A percentile compares a stretch with the other conserved stretches of the same genome.
Evolutionary conservation across 768 basidiomycete genomes (phyloP).

Genomic region (Tephrocybe sp.): DNA sequence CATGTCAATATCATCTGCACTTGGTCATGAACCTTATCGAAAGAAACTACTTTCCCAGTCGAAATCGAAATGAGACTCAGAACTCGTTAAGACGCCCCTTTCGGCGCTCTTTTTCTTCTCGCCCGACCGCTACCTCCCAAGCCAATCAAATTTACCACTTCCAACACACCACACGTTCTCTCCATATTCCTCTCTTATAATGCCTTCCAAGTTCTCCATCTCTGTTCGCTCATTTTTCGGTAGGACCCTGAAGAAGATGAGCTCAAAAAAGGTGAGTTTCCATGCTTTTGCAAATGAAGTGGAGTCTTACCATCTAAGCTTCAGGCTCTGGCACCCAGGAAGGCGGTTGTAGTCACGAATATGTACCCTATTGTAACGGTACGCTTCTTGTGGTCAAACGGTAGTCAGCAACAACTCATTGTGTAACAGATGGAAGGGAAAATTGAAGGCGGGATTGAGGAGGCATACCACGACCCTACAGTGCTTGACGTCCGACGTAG

Average conservation of each 20-base stretch:
- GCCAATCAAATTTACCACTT: background rate
- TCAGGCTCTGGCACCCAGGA: background rate
- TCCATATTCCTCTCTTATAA: background rate
- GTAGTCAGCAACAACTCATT: background rate
- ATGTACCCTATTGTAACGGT: background rate
- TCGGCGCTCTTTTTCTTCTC: background rate
- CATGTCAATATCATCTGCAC: too few relatives aligned
- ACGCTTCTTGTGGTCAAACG: background rate
- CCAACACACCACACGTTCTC: background rate
- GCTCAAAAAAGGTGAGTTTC: background rate
- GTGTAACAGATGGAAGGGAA: background rate
- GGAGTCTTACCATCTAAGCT: background rate
- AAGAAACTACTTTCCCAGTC: background rate
- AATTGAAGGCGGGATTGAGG: background rate
- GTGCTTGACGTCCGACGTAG: slow-evolving; percentile 1
- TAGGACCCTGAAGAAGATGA: background rate
- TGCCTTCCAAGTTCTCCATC: background rate
- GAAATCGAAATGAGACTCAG: background rate
- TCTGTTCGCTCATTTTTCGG: background rate
- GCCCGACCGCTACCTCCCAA: background rate
- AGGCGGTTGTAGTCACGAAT: background rate
- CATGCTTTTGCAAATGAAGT: background rate
- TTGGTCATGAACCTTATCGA: background rate
- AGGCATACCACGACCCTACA: background rate
- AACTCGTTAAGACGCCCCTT: background rate